Percentiles rank a stretch among this genome's conserved stretches.
Conservation (phyloP, 257 asterid species). For the Euphrasia confusa region DNA sequence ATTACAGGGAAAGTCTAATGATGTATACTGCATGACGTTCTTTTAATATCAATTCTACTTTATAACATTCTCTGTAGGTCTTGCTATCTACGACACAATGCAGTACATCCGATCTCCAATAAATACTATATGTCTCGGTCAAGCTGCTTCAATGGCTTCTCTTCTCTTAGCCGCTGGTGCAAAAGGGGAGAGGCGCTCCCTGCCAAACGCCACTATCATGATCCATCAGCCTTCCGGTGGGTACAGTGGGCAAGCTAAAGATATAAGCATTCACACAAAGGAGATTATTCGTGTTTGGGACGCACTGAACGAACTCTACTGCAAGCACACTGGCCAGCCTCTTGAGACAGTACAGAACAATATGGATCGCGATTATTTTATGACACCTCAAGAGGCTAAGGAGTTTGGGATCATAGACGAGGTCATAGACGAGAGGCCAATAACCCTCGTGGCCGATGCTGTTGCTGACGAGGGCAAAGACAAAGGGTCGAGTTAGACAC, state of each 20-base stretch:
- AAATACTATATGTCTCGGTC: slow-evolving; percentile 85
- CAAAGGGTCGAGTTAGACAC: slow-evolving; percentile 48
- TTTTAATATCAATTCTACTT: neutral
- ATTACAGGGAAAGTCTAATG: neutral
- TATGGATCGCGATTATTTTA: slow-evolving; percentile 89
- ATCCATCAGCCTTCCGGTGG: slow-evolving; percentile 98
- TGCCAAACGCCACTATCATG: slow-evolving; percentile 90
- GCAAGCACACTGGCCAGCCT: slow-evolving; percentile 82
- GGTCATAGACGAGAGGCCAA: slow-evolving; percentile 76
- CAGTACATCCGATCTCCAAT: slow-evolving; percentile 89
- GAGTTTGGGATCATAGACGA: slow-evolving; percentile 92
- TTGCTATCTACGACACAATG: slow-evolving; percentile 96
- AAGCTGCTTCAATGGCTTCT: slow-evolving; percentile 97
- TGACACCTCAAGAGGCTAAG: slow-evolving; percentile 93
- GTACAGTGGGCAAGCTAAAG: slow-evolving; percentile 87
- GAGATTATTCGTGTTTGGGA: slow-evolving; percentile 88
- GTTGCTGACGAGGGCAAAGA: slow-evolving; percentile 52
- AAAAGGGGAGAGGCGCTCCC: slow-evolving; percentile 80
- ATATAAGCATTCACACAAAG: slow-evolving; percentile 77
- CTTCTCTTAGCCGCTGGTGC: slow-evolving; percentile 96
- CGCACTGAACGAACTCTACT: slow-evolving; percentile 59
- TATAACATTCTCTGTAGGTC: slow-evolving; percentile 44
- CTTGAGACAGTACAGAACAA: slow-evolving; percentile 55
- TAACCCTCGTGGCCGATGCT: slow-evolving; percentile 66
- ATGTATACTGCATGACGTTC: neutral